phyloP scores from a whole-genome alignment of 2,329 filamentous ascomycete genomes.

The Fusarium coicis region DNA sequence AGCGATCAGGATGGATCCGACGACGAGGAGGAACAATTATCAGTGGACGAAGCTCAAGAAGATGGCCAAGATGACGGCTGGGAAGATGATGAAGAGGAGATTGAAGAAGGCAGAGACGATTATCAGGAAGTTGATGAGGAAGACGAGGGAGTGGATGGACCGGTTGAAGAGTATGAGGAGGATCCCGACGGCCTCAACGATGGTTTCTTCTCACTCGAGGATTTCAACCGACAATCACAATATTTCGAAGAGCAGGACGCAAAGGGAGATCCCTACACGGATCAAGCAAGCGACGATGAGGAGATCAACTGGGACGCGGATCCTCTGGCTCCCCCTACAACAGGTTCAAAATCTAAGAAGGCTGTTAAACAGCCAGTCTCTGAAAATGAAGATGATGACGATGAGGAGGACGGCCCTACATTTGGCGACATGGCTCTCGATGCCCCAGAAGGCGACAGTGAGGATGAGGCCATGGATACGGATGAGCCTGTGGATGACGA shows the following conservation, averaged over 20 bases:
- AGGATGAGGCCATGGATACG: conserved; percentile 68
- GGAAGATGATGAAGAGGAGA: conserved; percentile 51
- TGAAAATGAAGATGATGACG: conserved; percentile 63
- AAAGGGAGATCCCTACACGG: conserved; percentile 78
- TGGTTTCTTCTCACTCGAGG: conserved; percentile 96
- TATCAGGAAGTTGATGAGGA: conserved; percentile 52
- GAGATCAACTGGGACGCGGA: conserved; percentile 89
- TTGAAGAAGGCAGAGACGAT: conserved; percentile 46
- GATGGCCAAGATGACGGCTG: conserved; percentile 48
- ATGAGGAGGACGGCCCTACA: conserved; percentile 82
- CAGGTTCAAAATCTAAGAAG: conserved; percentile 44
- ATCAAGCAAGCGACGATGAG: conserved; percentile 82
- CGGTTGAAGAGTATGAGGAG: conserved; percentile 60
- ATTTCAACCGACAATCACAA: conserved; percentile 95
- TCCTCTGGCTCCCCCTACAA: conserved; percentile 64
- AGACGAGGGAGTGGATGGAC: conserved; percentile 55
- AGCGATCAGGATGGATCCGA: conserved; percentile 47
- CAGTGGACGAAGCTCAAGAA: conserved; percentile 36
- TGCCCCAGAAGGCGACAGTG: conserved; percentile 74
- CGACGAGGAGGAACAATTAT: conserved; percentile 41
- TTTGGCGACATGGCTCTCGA: conserved; percentile 84
- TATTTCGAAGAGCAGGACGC: conserved; percentile 88
- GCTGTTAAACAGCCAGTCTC: conserved; percentile 44
- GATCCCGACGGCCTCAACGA: conserved; percentile 91
- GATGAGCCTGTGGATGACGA: conserved; percentile 66